These are phyloP conservation scores for Pichia sporocuriosa DNA, from an alignment of 805 yeast species.

Conservation along the genomic window DNA sequence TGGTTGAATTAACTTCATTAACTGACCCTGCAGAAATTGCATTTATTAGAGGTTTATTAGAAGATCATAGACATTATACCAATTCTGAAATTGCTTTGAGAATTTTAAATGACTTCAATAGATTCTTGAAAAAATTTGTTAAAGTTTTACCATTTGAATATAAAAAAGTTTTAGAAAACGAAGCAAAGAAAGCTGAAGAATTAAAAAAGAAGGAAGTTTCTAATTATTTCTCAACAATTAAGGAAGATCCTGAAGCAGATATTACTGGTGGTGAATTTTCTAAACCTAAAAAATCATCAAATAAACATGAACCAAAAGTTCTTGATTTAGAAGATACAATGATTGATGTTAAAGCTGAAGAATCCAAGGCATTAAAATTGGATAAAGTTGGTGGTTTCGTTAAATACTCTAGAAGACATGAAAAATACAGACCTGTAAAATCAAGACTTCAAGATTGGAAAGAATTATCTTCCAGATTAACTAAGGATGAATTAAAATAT, in stretches of 20 bases:
- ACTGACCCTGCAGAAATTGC: constrained; percentile 91
- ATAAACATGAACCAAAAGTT: constrained; percentile 66
- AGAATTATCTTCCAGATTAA: constrained; percentile 73
- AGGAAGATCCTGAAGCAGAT: constrained; percentile 79
- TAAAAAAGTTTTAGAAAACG: constrained; percentile 79
- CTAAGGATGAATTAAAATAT: constrained; percentile 77
- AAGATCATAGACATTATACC: constrained; percentile 93
- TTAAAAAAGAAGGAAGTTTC: constrained; percentile 62
- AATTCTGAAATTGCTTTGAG: constrained; percentile 84
- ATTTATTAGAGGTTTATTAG: constrained; percentile 83
- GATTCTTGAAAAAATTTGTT: constrained; percentile 81
- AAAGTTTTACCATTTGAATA: constrained; percentile 91
- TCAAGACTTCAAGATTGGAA: constrained; percentile 85
- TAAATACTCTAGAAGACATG: constrained; percentile 86
- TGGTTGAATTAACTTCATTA: constrained; percentile 71
- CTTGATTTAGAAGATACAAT: constrained; percentile 87
- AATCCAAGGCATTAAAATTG: constrained; percentile 55
- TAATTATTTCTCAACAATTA: constrained; percentile 59
- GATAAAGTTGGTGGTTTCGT: constrained; percentile 88
- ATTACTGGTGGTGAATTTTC: constrained; percentile 83
- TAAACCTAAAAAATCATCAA: constrained; percentile 39
- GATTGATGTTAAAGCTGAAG: constrained; percentile 57
- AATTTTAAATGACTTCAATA: constrained; percentile 78
- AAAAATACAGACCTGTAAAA: constrained; percentile 73
- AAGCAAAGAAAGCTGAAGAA: constrained; percentile 56